A percentile compares a stretch with the other conserved stretches of the same genome.
Evolutionary conservation across 2,329 filamentous ascomycete genomes (phyloP).

Genomic region (Clathrospora elynae): DNA sequence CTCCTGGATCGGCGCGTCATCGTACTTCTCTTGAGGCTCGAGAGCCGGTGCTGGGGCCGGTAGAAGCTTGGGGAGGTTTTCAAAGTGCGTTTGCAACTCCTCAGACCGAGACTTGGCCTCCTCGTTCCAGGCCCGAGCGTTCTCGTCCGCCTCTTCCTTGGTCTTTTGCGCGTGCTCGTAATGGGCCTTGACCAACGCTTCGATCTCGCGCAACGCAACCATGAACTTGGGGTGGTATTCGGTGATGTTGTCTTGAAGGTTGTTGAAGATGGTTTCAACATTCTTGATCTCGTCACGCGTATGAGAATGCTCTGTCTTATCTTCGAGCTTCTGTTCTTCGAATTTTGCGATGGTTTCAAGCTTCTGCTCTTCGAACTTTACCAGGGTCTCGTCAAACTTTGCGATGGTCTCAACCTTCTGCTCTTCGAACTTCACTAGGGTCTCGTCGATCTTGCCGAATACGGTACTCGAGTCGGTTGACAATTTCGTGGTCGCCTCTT

Average conservation of each 20-base stretch:
- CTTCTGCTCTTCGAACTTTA: conserved; percentile 75
- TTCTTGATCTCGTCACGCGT: conserved; percentile 82
- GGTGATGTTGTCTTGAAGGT: conserved; percentile 75
- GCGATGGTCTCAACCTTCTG: conserved; percentile 75
- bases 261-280: conserved; percentile 72
- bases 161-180: conserved; percentile 80
- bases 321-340: conserved; percentile 76
- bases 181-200: conserved; percentile 80
- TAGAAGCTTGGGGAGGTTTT: conserved; percentile 52
- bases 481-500: conserved; percentile 83
- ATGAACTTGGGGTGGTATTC: conserved; percentile 90
- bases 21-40: conserved; percentile 51
- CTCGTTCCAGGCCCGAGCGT: conserved; percentile 50
- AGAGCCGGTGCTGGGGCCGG: conserved; percentile 56
- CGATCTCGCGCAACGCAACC: conserved; percentile 82
- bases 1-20: conserved; percentile 64
- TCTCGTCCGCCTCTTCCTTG: conserved; percentile 52
- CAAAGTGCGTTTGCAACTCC: conserved; percentile 50
- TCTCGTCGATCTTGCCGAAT: conserved; percentile 79
- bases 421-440: conserved; percentile 76
- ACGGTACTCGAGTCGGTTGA: conserved; percentile 86
- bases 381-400: conserved; percentile 71
- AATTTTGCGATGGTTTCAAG: conserved; percentile 64
- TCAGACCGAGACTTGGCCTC: conserved; percentile 52
- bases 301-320: conserved; percentile 78